Base-by-base conservation (phyloP, 371 early-diverging fungal genomes). In the Rhizopus arrhizus region DNA sequence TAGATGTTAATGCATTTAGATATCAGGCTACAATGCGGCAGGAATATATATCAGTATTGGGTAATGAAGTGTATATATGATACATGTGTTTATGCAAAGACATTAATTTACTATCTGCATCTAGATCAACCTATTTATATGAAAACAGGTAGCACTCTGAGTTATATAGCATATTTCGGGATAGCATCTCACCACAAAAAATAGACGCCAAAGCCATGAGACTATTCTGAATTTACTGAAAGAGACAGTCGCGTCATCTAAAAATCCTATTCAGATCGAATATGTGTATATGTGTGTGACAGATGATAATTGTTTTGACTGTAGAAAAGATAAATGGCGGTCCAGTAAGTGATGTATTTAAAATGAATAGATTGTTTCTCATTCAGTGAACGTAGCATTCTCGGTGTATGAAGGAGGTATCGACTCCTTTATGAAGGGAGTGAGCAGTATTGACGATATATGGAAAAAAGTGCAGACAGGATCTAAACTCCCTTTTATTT, bases 381-480 rank as follows among this genome's bases (percentile, higher is more conserved):
- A 43, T 43, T n/a, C n/a, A 43, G 13, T 43, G 6, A 43, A 43
- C 6, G n/a, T 15, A 43, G 43, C 40, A 5, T 38, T 13, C 40
- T 38, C 40, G 2, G 40, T 48, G 2, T 48, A 8, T 48, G 49
- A 48, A 48, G 11, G 6, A 12, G 62, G 62, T 3, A 41, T 62
- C 3, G 56, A 62, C 31, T 28, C 40, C 29, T 62, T 53, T 43
- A 52, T 53, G 47, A 53, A 22, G 5, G 35, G 6, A n/a, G 60
- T 46, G 11, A 36, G 46, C 45, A 53, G 29, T 10, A 50, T 56
- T 0, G 38, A 29, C 9, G 45, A 42, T n/a, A 56, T 62, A 54
- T 62, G 62, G 62, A 33, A 49, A 22, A 32, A 46, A 3, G 50
- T 62, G 5, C 11, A 11, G 3, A 56, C n/a, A 38, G 62, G 56